Base-by-base conservation (phyloP, 1,139 yeast genomes). In the Pichia sp. region DNA sequence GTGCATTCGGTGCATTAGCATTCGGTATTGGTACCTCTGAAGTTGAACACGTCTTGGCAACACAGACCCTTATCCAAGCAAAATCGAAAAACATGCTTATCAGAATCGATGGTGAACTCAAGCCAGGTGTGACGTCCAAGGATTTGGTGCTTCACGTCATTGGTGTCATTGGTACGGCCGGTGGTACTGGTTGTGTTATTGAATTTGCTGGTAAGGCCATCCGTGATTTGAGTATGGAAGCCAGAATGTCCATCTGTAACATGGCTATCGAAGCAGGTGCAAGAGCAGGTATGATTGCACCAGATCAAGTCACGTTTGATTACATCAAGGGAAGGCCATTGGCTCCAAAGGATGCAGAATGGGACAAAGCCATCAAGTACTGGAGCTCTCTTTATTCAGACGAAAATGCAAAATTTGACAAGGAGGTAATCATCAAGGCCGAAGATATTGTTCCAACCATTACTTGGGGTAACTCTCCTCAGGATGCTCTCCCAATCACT, bases 191-290 rank as follows among this genome's bases (percentile, higher is more conserved):
- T 55, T 79, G 84, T 66, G 99, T 93, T 57, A 88, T 93, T 70
- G 99, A 93, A 75, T 93, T 92, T 75, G 95, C 96, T 49, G 99
- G 99, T 71, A 82, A 86, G 63, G 97, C 98, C 57, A 90, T 93
- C 65, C 89, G 87, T 70, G 81, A 79, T 59, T 80, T 93, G 59
- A 84, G 96, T 40, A 90, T 93, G 93, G 99, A 93, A 75, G 97
- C 98, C 13, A 84, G 99, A 75, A 93, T 93, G 99, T 90, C 98
- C 52, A 93, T 93, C 75, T 93, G 99, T 80, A 93, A 93, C 72
- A 93, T 93, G 99, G 85, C 97, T 48, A 92, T 93, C 65, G 99
- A 93, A 75, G 99, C 87, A 57, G 99, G 99, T 75, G 99, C 99
- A 32, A 86, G 99, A 75, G 99, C 99, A 29, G 99, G 99, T 74